Evolutionary conservation across 169 alveolate genomes (phyloP), one percentile per base, ranked within the genome.

Genomic region (Eimeria acervulina): DNA sequence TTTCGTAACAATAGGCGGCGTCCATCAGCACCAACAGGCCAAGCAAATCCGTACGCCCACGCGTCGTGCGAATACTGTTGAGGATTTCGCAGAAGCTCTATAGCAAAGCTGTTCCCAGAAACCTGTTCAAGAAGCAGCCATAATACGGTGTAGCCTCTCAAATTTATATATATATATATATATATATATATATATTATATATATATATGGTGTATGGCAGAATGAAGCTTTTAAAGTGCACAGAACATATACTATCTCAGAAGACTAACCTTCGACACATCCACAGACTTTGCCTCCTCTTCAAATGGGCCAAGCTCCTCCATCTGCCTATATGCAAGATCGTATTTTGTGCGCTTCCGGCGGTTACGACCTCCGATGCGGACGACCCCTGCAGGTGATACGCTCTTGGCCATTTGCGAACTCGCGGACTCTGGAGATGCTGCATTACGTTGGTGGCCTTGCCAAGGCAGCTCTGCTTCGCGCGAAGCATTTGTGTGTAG

Each of bases 1-100:
- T 95, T 95, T 28, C 97, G 90, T 63, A 95, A 74, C 55, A 95
- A 74, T 68, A 95, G 90, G 44, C 97, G 95, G 72, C 97, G 97
- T 8, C 97, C 95, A 33, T 95, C 97, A 28, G 97, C 97, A 4
- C 97, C 97, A 28, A 95, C 95, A 12, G 95, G 97, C 95, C 95
- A 87, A 17, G 95, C 95, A 40, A 80, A 47, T 66, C 96, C 96
- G 66, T 84, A 70, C 51, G 31, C 81, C 97, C 97, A 95, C 31
- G 95, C 63, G 51, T 90, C 96, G 28, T 95, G 66, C 51, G 97
- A 76, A 68, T 95, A 95, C 63, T 40, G 90, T 6, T 90, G 93
- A 17, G 97, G 97, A 78, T 95, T 90, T 40, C 68, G 47, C 91
- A 95, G 72, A 44, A 95, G 44, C 83, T 95, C 97, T 33, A 90